A percentile compares a stretch with the other conserved stretches of the same genome.
Evolutionary conservation across 495 filamentous ascomycete genomes (phyloP).

Genomic region (Friedmanniomyces endolithicus): DNA sequence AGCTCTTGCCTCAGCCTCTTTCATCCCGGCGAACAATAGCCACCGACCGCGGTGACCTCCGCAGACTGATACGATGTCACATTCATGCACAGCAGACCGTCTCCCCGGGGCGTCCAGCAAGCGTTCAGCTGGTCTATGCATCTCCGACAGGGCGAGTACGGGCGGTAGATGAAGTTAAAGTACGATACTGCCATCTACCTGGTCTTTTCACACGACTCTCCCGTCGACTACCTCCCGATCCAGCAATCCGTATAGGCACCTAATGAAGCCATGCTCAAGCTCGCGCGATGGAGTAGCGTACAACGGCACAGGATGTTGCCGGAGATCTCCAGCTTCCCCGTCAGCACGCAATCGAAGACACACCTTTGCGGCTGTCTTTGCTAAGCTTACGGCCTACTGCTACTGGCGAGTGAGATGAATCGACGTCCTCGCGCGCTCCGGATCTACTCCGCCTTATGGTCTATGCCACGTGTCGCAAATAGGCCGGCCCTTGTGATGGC

Average conservation of each 20-base stretch:
- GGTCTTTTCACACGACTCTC: background rate
- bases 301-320: too few relatives aligned
- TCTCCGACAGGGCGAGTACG: background rate
- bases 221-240: too few relatives aligned
- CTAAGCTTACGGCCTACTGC: background rate
- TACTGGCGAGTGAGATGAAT: background rate
- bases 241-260: too few relatives aligned
- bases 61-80: background rate
- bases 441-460: background rate
- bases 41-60: background rate
- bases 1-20: background rate
- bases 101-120: background rate
- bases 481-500: background rate
- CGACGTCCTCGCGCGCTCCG: background rate
- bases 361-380: background rate
- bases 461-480: background rate
- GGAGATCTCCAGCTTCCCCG: background rate
- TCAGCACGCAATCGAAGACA: background rate
- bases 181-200: background rate
- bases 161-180: too few relatives aligned
- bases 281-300: too few relatives aligned
- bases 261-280: too few relatives aligned
- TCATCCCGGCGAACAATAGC: background rate
- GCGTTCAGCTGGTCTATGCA: background rate
- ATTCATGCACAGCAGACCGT: background rate